Conservation (phyloP, 1,139 yeast species). For the Arxiozyma heterogenica region DNA sequence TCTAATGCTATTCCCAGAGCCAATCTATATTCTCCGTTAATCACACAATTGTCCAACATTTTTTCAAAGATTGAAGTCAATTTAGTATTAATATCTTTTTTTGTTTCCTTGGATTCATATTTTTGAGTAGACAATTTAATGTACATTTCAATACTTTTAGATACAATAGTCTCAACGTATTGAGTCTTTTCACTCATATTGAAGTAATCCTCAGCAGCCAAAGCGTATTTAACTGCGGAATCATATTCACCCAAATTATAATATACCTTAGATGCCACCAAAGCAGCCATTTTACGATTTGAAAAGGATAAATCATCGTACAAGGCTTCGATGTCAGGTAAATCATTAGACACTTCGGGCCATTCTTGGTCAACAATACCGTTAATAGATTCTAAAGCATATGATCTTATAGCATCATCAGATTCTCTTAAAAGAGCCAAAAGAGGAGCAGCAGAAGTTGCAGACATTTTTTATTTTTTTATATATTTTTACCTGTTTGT, state of each 20-base stretch:
- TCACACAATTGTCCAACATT: constrained; percentile 76
- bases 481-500: neutral
- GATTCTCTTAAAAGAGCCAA: constrained; percentile 81
- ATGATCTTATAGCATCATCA: constrained; percentile 66
- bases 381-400: constrained; percentile 78
- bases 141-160: constrained; percentile 83
- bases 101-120: constrained; percentile 24
- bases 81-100: constrained; percentile 49
- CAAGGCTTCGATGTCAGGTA: constrained; percentile 78
- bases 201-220: constrained; percentile 69
- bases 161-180: constrained; percentile 85
- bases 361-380: constrained; percentile 82
- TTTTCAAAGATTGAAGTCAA: constrained; percentile 66
- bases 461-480: constrained; percentile 35
- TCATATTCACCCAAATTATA: constrained; percentile 93
- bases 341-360: constrained; percentile 94
- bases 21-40: constrained; percentile 60
- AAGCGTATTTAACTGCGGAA: constrained; percentile 79
- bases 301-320: constrained; percentile 78
- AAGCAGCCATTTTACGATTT: constrained; percentile 76
- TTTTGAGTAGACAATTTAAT: constrained; percentile 53
- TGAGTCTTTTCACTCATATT: constrained; percentile 68
- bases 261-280: constrained; percentile 87
- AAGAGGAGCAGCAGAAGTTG: constrained; percentile 78
- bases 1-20: constrained; percentile 91